Evolutionary conservation across 2,329 filamentous ascomycete genomes (phyloP).

Genomic region (Emergomyces africanus): DNA sequence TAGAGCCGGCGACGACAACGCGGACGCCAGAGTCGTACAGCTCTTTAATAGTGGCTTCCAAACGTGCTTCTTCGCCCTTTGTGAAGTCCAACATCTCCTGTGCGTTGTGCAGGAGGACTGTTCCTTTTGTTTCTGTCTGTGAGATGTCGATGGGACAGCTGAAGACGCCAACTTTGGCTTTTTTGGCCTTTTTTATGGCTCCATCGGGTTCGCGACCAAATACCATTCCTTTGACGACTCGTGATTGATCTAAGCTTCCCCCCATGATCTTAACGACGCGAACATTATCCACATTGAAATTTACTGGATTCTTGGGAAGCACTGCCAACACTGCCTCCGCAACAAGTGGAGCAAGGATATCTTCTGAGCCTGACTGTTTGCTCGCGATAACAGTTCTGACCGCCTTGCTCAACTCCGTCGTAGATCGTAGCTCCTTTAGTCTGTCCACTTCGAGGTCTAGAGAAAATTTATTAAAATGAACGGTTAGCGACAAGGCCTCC

Average conservation of each 20-base stretch:
- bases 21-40: slow-evolving; percentile 86
- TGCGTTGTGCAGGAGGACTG: slow-evolving; percentile 88
- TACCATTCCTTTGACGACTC: slow-evolving; percentile 95
- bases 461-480: not conserved
- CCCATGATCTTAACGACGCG: slow-evolving; percentile 99
- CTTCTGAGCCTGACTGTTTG: slow-evolving; percentile 92
- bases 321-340: slow-evolving; percentile 75
- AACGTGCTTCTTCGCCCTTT: slow-evolving; percentile 86
- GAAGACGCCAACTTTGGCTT: slow-evolving; percentile 94
- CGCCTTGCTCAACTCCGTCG: slow-evolving; percentile 82
- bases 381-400: slow-evolving; percentile 90
- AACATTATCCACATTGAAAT: slow-evolving; percentile 99
- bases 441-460: slow-evolving; percentile 77
- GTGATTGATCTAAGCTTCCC: slow-evolving; percentile 84
- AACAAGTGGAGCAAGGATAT: slow-evolving; percentile 73
- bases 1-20: slow-evolving; percentile 82
- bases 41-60: slow-evolving; percentile 88
- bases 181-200: slow-evolving; percentile 73
- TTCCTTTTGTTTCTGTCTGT: slow-evolving; percentile 98
- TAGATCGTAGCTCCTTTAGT: slow-evolving; percentile 68
- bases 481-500: slow-evolving; percentile 7
- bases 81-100: slow-evolving; percentile 99
- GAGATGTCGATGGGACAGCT: slow-evolving; percentile 91
- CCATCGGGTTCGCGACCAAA: slow-evolving; percentile 94
- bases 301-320: slow-evolving; percentile 83